Conservation (phyloP, 768 basidiomycete species). For the Auriscalpium microsporum region DNA sequence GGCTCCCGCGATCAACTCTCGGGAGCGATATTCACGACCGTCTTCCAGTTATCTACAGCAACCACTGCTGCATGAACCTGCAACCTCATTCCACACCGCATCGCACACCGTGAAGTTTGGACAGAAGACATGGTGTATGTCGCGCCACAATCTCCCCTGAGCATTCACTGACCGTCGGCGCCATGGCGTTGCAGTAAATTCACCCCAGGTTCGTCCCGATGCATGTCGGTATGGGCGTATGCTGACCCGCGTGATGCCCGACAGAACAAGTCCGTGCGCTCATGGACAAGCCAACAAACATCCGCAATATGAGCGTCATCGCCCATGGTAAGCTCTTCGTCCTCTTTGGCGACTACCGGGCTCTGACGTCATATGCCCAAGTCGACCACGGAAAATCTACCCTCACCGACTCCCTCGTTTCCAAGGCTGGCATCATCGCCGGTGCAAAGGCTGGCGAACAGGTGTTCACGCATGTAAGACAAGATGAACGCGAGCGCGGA, state of each 20-base stretch:
- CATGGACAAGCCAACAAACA: slow-evolving; percentile 88
- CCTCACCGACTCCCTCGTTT: slow-evolving; percentile 96
- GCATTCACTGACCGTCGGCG: background rate
- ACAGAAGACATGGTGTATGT: too few relatives aligned
- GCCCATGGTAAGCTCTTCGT: slow-evolving; percentile 62
- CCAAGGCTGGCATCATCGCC: slow-evolving; percentile 99
- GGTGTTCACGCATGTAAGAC: slow-evolving; percentile 95
- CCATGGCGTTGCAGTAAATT: background rate
- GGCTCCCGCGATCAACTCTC: too few relatives aligned
- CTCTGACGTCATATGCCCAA: slow-evolving; percentile 28
- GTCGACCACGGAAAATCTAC: slow-evolving; percentile 99
- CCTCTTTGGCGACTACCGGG: slow-evolving; percentile 5
- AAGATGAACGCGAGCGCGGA: slow-evolving; percentile 98
- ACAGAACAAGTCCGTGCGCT: slow-evolving; percentile 79
- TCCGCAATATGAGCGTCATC: slow-evolving; percentile 92
- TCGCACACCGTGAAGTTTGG: too few relatives aligned
- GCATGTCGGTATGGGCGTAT: background rate
- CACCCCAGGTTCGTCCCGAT: background rate
- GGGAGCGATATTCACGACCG: too few relatives aligned
- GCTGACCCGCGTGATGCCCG: background rate
- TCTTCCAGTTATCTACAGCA: too few relatives aligned
- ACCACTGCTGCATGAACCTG: too few relatives aligned
- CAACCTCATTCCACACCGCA: too few relatives aligned
- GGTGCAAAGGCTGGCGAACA: slow-evolving; percentile 87
- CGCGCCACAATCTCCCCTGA: too few relatives aligned